These are phyloP conservation scores for Penicillium capsulatum DNA, from an alignment of 2,329 filamentous ascomycete species.

Conservation along the genomic window DNA sequence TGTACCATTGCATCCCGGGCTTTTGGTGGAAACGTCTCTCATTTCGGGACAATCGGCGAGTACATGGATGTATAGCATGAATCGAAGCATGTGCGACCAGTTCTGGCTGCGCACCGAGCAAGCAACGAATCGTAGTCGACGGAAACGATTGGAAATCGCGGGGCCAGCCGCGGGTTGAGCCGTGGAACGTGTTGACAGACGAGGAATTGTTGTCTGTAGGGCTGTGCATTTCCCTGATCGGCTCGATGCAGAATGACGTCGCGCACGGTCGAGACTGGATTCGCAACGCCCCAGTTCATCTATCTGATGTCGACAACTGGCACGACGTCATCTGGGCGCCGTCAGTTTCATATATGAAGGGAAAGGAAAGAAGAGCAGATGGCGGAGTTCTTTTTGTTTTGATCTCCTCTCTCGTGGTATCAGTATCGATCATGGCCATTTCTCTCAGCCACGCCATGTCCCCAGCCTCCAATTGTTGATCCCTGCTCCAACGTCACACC, in stretches of 20 bases:
- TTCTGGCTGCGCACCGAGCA: conserved; percentile 9
- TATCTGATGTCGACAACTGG: too few species aligned
- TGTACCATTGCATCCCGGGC: conserved; percentile 13
- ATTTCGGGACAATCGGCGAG: conserved; percentile 4
- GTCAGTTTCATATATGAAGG: too few species aligned
- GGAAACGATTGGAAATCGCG: conserved; percentile 2
- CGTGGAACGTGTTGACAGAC: conserved; percentile 18
- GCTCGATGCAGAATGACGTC: conserved; percentile 9
- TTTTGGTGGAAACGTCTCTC: too few species aligned
- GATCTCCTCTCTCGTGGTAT: too few species aligned
- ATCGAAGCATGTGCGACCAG: conserved; percentile 11
- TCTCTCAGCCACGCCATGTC: conserved; percentile 12
- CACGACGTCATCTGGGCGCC: conserved; percentile 2
- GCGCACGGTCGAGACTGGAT: background rate
- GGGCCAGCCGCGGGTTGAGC: conserved; percentile 12
- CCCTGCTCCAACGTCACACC: conserved; percentile 23
- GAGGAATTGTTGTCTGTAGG: conserved; percentile 1
- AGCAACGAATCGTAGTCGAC: conserved; percentile 1
- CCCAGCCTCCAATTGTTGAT: conserved; percentile 7
- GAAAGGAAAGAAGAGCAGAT: background rate
- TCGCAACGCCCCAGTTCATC: too few species aligned
- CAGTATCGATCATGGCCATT: too few species aligned
- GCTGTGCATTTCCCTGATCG: background rate
- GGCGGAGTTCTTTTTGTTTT: too few species aligned
- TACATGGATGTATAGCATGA: conserved; percentile 15